Percentiles rank a stretch among this genome's conserved stretches.
Evolutionary conservation across 1,284 basidiomycete species (phyloP).

Genomic region (Sanghuangporus sanghuang): DNA sequence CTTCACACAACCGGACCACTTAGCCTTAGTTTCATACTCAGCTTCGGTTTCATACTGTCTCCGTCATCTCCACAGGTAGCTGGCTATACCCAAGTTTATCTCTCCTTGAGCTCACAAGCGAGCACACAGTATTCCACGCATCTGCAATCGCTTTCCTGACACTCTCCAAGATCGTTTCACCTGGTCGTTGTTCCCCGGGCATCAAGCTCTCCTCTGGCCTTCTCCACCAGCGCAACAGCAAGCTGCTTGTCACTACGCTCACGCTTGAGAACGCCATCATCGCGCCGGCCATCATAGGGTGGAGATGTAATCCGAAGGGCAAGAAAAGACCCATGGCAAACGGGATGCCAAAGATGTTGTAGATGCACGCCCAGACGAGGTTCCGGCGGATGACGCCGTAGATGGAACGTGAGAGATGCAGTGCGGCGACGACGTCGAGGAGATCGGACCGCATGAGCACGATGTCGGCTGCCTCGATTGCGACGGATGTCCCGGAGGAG

Average conservation of each 20-base stretch:
- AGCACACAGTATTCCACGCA: conserved; percentile 40
- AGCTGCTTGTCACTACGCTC: conserved; percentile 87
- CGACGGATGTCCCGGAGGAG: conserved; percentile 92
- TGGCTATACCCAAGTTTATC: conserved; percentile 55
- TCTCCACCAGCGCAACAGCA: conserved; percentile 85
- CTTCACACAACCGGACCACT: not conserved
- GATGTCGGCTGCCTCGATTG: conserved; percentile 96
- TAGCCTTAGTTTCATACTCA: not conserved
- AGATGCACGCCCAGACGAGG: conserved; percentile 88
- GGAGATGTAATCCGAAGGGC: conserved; percentile 88
- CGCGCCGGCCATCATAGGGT: conserved; percentile 96
- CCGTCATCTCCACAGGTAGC: conserved; percentile 64
- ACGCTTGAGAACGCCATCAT: conserved; percentile 99
- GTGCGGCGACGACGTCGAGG: conserved; percentile 93
- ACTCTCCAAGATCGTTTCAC: conserved; percentile 41
- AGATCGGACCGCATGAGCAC: conserved; percentile 97
- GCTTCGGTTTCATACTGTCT: conserved; percentile 25
- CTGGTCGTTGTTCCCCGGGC: conserved; percentile 45
- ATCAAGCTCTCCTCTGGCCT: conserved; percentile 67
- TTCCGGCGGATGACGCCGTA: conserved; percentile 89
- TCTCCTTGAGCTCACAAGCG: conserved; percentile 36
- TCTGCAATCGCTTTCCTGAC: conserved; percentile 33
- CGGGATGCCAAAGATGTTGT: conserved; percentile 95
- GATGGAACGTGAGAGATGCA: conserved; percentile 87
- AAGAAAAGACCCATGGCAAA: conserved; percentile 97